A percentile compares a stretch with the other conserved stretches of the same genome.
Evolutionary conservation across 495 filamentous ascomycete species (phyloP).

Genomic region (Schizothecium vesticola): DNA sequence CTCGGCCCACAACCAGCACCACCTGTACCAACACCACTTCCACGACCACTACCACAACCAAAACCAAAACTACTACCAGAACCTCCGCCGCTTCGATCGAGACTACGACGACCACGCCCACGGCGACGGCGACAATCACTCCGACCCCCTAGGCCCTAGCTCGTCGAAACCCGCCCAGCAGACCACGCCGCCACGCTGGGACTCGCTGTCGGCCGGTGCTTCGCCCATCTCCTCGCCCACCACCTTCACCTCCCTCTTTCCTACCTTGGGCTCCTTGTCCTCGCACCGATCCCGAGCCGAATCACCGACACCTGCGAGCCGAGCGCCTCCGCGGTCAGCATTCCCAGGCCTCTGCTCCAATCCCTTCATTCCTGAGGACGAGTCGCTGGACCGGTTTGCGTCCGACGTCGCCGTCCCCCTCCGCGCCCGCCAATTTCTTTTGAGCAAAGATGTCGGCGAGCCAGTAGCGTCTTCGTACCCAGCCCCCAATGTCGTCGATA

Average conservation of each 20-base stretch:
- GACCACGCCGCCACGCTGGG: conserved; percentile 38
- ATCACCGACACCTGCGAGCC: conserved; percentile 17
- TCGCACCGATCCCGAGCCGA: conserved; percentile 23
- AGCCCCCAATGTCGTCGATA: conserved; percentile 21
- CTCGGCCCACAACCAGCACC: neutral
- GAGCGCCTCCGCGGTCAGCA: conserved; percentile 20
- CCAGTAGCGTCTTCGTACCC: conserved; percentile 17
- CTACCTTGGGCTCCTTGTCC: conserved; percentile 6
- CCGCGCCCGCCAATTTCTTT: conserved; percentile 19
- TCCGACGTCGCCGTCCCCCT: neutral
- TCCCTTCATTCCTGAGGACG: conserved; percentile 27
- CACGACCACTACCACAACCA: conserved; percentile 18
- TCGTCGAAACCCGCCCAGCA: conserved; percentile 17
- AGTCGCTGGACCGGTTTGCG: conserved; percentile 9
- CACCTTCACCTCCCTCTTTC: neutral
- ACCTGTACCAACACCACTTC: conserved; percentile 21
- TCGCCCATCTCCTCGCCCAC: conserved; percentile 8
- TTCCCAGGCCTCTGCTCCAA: conserved; percentile 33
- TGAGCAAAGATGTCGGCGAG: conserved; percentile 26
- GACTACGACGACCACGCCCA: neutral
- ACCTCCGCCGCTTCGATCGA: neutral
- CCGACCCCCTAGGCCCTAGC: conserved; percentile 11
- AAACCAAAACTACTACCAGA: neutral
- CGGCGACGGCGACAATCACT: neutral
- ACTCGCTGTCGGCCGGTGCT: conserved; percentile 31